phyloP scores from a whole-genome alignment of 768 basidiomycete genomes.

The Calocera cornea region DNA sequence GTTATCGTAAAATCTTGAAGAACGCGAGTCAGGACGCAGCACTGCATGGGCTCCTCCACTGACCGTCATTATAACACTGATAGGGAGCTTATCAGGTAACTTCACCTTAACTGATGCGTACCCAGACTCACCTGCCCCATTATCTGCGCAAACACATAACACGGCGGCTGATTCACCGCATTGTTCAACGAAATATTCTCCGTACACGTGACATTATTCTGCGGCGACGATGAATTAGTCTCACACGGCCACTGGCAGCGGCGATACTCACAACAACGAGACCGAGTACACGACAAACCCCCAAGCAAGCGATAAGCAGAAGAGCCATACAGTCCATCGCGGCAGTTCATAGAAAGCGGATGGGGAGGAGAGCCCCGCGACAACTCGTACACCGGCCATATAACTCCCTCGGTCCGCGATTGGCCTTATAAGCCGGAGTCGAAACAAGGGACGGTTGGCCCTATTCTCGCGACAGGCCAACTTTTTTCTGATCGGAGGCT shows the following conservation, averaged over 20 bases:
- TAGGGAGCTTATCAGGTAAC: neutral
- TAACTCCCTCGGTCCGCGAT: neutral
- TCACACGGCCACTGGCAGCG: neutral
- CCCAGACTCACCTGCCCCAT: neutral
- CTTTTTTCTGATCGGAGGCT: neutral
- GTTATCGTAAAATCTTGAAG: neutral
- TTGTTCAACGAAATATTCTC: neutral
- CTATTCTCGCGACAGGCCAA: neutral
- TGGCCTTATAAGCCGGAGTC: neutral
- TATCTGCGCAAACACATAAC: neutral
- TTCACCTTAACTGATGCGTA: neutral
- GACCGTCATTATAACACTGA: neutral
- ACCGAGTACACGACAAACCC: neutral
- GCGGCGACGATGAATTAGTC: neutral
- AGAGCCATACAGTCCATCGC: neutral
- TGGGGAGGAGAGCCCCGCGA: neutral
- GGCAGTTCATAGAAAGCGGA: neutral
- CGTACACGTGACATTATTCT: neutral
- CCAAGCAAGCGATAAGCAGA: neutral
- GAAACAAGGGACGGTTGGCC: neutral
- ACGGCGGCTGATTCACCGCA: neutral
- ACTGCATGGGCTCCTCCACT: neutral
- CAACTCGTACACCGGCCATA: neutral
- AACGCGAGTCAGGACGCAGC: neutral
- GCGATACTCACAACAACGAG: neutral